Base-by-base conservation (phyloP, 768 basidiomycete genomes). In the Paxillus involutus region DNA sequence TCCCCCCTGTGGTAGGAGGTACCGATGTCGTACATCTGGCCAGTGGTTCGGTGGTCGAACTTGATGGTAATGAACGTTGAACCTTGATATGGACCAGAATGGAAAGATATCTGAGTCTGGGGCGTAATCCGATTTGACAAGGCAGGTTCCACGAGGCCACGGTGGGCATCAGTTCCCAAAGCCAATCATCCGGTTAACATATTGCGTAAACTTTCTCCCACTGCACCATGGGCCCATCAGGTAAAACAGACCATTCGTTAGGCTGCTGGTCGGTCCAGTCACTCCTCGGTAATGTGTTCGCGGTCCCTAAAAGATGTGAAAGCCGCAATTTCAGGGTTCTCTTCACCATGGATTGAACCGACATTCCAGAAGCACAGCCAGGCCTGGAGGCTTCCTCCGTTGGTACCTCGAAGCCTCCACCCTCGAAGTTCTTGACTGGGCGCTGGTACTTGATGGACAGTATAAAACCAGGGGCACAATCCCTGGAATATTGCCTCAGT, bases 141-240 rank as follows among this genome's bases (percentile, higher is more conserved):
- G 50, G 29, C 53, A 44, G 52, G 36, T 44, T 45, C 58, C 66
- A 63, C 59, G 65, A 65, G 66, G 63, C 40, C 48, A 19, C 46
- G 44, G 54, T 2, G 39, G 39, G 21, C n/a, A n/a, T n/a, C n/a
- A n/a, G 48, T 49, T 55, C 52, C 46, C 55, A 53, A 54, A 45
- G 39, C 51, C 51, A 51, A 44, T 44, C 48, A 32, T 57, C 50
- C 13, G 41, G 47, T 55, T 37, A 47, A 42, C 39, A 44, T 47
- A 32, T 63, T 52, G 44, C 59, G 54, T 58, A 56, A 64, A 29
- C 14, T 51, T 47, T 49, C 57, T 59, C 58, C 58, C 66, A 61
- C 63, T 52, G 39, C 52, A 49, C 42, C 21, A 21, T 21, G 21
- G 21, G 3, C 21, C 36, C 30, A 51, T 51, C 51, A 40, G 33